Conservation (phyloP, 192 early-diverging fungal genomes). For the Dispira simplex region DNA sequence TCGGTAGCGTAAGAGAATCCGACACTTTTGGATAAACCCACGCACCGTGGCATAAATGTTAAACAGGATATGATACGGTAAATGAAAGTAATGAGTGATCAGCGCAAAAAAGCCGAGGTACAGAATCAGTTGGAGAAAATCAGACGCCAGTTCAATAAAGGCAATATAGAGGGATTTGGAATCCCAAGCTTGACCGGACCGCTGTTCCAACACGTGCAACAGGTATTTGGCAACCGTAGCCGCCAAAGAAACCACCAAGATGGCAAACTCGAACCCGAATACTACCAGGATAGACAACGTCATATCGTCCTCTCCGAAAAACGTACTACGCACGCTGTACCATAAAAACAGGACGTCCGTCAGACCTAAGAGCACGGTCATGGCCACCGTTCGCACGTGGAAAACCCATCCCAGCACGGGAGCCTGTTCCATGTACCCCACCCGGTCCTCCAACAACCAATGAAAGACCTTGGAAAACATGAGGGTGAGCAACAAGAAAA, state of each 20-base stretch:
- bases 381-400: slow-evolving; percentile 13
- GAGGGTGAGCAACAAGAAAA: slow-evolving; percentile 72
- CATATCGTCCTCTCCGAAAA: neutral
- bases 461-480: slow-evolving; percentile 92
- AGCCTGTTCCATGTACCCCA: slow-evolving; percentile 50
- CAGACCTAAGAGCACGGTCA: slow-evolving; percentile 25
- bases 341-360: slow-evolving; percentile 62
- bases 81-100: slow-evolving; percentile 65
- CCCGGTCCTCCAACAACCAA: slow-evolving; percentile 86
- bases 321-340: slow-evolving; percentile 58
- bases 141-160: slow-evolving; percentile 76
- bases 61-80: slow-evolving; percentile 90
- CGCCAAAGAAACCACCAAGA: slow-evolving; percentile 63
- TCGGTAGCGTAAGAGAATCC: slow-evolving; percentile 80
- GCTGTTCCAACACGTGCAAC: slow-evolving; percentile 72
- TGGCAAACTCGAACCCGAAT: slow-evolving; percentile 97
- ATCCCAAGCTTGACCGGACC: slow-evolving; percentile 80
- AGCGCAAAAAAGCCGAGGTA: slow-evolving; percentile 82
- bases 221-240: slow-evolving; percentile 71
- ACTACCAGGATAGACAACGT: slow-evolving; percentile 71
- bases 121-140: slow-evolving; percentile 77
- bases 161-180: slow-evolving; percentile 85
- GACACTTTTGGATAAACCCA: slow-evolving; percentile 79
- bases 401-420: slow-evolving; percentile 15
- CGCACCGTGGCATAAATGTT: slow-evolving; percentile 90